Conservation (phyloP, 108 stramenopile genomes). For the Mediolabrus comicus region DNA sequence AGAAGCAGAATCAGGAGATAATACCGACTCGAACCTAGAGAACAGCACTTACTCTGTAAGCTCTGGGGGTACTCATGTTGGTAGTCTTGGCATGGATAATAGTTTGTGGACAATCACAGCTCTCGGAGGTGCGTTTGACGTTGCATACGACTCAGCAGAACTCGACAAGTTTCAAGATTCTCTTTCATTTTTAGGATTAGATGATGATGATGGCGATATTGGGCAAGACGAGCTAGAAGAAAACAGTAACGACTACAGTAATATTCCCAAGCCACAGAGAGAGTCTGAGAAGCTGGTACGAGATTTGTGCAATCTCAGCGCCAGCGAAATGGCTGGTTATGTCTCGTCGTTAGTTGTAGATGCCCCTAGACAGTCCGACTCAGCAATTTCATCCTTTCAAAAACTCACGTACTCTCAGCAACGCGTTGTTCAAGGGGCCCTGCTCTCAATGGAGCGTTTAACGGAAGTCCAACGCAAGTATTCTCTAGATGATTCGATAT, state of each 20-base stretch:
- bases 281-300: slow-evolving; percentile 55
- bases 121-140: slow-evolving; percentile 79
- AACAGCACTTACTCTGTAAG: slow-evolving; percentile 43
- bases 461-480: slow-evolving; percentile 70
- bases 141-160: slow-evolving; percentile 54
- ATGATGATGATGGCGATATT: slow-evolving; percentile 4
- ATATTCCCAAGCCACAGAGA: slow-evolving; percentile 43
- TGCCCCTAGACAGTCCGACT: slow-evolving; percentile 45
- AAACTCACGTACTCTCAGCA: slow-evolving; percentile 58
- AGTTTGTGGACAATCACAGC: slow-evolving; percentile 70
- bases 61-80: slow-evolving; percentile 68
- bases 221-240: not conserved
- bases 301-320: slow-evolving; percentile 45
- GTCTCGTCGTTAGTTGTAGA: slow-evolving; percentile 73
- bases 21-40: slow-evolving; percentile 41
- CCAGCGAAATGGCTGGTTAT: slow-evolving; percentile 78
- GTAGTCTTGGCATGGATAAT: slow-evolving; percentile 79
- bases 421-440: slow-evolving; percentile 65
- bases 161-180: slow-evolving; percentile 56
- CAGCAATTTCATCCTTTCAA: slow-evolving; percentile 61
- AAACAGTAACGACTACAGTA: not conserved
- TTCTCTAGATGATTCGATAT: slow-evolving; percentile 52
- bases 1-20: not conserved
- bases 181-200: slow-evolving; percentile 13
- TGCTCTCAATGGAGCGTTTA: slow-evolving; percentile 62